Evolutionary conservation across 768 basidiomycete species (phyloP), one percentile per base, ranked within the genome.

Genomic region (Candolleomyces eurysporus): DNA sequence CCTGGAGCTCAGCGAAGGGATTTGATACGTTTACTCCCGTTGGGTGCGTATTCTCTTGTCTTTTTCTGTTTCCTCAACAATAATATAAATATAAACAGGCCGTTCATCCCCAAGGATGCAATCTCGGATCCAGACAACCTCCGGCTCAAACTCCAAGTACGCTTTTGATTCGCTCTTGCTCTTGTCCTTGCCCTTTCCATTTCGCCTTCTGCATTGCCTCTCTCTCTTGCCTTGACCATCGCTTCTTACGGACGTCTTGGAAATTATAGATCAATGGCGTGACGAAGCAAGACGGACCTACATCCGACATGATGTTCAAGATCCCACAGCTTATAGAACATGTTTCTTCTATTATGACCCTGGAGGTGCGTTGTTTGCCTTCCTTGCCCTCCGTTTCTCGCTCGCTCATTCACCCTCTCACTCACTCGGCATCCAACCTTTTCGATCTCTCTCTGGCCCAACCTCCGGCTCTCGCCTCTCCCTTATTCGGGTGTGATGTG

Each of bases 21-120:
- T 97, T 98, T 66, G 96, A 99, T 72, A 96, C 94, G 0, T 98
- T 96, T 76, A 94, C 92, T 5, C 95, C 95, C 2, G 83, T 96
- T 64, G 89, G 94, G 94, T 92, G 68, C 46, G 73, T 70, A 11
- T 6, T 6, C 36, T 36, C 43, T 58, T 58, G 31, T 55, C 42
- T 53, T 64, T 64, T 9, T 22, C 43, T n/a, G 11, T 48, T 30
- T 10, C 5, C 5, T 16, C 46, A 36, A 8, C 30, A 19, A 40
- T 40, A 21, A 53, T 9, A 21, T 22, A 32, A 14, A 3, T 11
- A 36, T 26, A 19, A 51, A 48, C 61, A 92, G 92, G 59, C 76
- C 84, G 3, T 97, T 94, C 78, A 88, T 99, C 64, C 89, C 93
- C 2, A 93, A 90, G 70, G 76, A 82, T 10, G 66, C 76, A 36